Evolutionary conservation across 306 rosid genomes (phyloP), one percentile per base, ranked within the genome.

Genomic region (Rosa multiflora): DNA sequence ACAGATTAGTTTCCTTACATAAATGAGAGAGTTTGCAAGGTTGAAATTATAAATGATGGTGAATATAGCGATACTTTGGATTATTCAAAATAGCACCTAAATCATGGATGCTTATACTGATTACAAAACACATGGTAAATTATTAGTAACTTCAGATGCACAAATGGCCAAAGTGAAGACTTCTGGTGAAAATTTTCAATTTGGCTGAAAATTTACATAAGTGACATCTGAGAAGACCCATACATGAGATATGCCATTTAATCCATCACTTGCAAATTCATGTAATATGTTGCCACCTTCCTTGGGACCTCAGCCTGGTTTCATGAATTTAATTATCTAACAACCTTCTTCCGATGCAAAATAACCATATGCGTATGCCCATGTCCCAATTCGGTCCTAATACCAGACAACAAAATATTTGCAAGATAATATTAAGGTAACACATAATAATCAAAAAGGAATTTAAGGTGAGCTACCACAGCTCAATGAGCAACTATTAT

Each of bases 351-450:
- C 83, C 87, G 39, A 55, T 84, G 81, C 95, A 83, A 85, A 88
- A 84, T 77, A 87, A 75, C 80, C 79, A 80, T 67, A 77, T 84
- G 74, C 88, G 82, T 49, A 18, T 78, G 78, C 80, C 92, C 73
- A 15, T 78, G 80, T 75, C 92, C 76, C 89, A 78, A 6, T 72
- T 87, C 74, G 83, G 84, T 78, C 71, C 82, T n/a, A n/a, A 29
- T 29, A 29, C 32, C 32, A 29, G 32, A 29, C 32, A 29, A 29
- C 32, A 29, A 1, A 29, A 29, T 29, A 29, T 29, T 29, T 29
- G 1, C 32, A 29, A 29, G 32, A 29, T 29, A 29, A 29, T 29
- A 29, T 29, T 29, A 29, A 29, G 32, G 32, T 29, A 29, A 29
- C 32, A 29, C 32, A 29, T 29, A 29, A 29, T 29, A 29, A 29